Base-by-base conservation (phyloP, 2,329 filamentous ascomycete genomes). In the Elsinoe ampelina region DNA sequence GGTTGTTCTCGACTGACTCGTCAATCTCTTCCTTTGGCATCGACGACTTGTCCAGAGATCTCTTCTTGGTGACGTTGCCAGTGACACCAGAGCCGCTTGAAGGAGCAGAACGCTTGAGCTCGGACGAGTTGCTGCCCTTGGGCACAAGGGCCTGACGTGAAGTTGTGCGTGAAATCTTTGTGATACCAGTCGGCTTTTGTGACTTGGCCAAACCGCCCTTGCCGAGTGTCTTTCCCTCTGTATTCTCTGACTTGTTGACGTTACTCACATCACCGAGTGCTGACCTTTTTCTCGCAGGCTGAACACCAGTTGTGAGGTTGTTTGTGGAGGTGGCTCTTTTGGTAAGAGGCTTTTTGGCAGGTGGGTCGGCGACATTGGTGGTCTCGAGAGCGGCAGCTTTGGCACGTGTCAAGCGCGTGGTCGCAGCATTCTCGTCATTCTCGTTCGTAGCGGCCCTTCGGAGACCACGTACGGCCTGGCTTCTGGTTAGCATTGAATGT, bases 261-360 rank as follows among this genome's bases (percentile, higher is more conserved):
- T 98, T 98, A 81, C 90, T 97, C 64, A 96, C 87, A 76, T 98
- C 93, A 58, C 88, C 90, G 36, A 98, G 80, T 50, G 89, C 91
- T 65, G 86, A 82, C 68, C 93, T 89, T 76, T 87, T 93, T 68
- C 86, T 81, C 59, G 77, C 69, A 59, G 63, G 65, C 54, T 63
- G 77, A 48, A 77, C 72, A 65, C 77, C 73, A 61, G 69, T 73
- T 60, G 73, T 70, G 50, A 77, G 66, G 30, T 68, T 73, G 2
- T 68, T 60, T 20, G 61, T 61, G n/a, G 66, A 64, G 41, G 67
- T 63, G 52, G 68, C 68, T 65, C 75, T 75, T 68, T 76, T 77
- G 35, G 72, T 68, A 50, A 73, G 63, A 12, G 66, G 64, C 32
- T 55, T 63, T 71, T 77, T 77, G 70, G 76, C 83, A 20, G 76